These are phyloP conservation scores for Pythium rhizo-oryzae DNA, from an alignment of 352 stramenopile species.

Conservation along the genomic window DNA sequence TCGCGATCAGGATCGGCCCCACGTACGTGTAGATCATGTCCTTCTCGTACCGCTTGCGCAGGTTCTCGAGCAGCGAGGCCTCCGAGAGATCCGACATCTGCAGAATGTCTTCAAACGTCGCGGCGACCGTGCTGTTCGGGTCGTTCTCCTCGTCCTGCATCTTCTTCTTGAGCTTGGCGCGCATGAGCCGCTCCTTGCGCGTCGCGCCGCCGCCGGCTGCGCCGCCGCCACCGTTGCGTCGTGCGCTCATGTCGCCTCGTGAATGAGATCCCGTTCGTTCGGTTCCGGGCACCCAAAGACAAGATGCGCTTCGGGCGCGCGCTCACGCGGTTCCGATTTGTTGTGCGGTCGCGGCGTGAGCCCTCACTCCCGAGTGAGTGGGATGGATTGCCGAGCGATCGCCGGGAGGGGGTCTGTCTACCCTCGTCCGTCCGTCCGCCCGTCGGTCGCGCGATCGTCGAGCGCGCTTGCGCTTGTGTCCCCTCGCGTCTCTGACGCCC, in stretches of 20 bases:
- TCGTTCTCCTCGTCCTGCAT: slow-evolving; percentile 66
- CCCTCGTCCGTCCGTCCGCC: slow-evolving; percentile 14
- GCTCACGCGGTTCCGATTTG: neutral
- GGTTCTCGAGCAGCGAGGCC: slow-evolving; percentile 86
- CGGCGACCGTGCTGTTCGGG: slow-evolving; percentile 33
- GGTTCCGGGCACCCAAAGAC: neutral
- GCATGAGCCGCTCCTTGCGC: slow-evolving; percentile 84
- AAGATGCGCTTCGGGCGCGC: neutral
- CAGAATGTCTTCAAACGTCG: slow-evolving; percentile 88
- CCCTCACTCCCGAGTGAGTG: neutral
- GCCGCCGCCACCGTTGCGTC: slow-evolving; percentile 37
- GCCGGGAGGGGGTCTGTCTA: slow-evolving; percentile 4
- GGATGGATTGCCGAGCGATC: neutral
- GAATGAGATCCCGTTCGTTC: neutral
- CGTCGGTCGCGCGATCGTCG: slow-evolving; percentile 16
- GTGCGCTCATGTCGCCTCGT: neutral
- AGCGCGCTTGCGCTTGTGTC: slow-evolving; percentile 33
- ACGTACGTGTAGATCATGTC: slow-evolving; percentile 96
- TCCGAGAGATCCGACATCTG: slow-evolving; percentile 92
- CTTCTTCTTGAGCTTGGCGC: slow-evolving; percentile 90
- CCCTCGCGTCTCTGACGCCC: slow-evolving; percentile 33
- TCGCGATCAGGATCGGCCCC: slow-evolving; percentile 89
- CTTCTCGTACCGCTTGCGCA: slow-evolving; percentile 91
- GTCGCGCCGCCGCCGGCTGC: slow-evolving; percentile 42
- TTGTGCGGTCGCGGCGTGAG: neutral